Conservation (phyloP, 2,329 filamentous ascomycete genomes). For the Penicillium italicum region DNA sequence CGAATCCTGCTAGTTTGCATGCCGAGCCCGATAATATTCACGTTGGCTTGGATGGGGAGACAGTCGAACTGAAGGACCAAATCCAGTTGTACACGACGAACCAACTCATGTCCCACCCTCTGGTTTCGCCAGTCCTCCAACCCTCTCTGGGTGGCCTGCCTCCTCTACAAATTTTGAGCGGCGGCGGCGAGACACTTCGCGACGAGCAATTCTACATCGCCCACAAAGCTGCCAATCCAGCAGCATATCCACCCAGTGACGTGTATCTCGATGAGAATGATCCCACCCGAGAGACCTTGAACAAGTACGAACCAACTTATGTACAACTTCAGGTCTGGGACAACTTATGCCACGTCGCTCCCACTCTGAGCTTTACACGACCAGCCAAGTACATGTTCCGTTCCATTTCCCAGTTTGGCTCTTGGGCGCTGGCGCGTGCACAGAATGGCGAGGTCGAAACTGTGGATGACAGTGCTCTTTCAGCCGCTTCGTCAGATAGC, state of each 20-base stretch:
- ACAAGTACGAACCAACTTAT: constrained; percentile 74
- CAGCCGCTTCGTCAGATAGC: constrained; percentile 63
- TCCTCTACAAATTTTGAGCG: constrained; percentile 79
- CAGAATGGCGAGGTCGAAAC: constrained; percentile 80
- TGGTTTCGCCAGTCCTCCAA: constrained; percentile 86
- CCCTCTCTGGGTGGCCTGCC: constrained; percentile 85
- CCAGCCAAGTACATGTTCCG: constrained; percentile 96
- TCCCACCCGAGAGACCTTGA: constrained; percentile 51
- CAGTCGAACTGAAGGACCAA: constrained; percentile 77
- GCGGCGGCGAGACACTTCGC: constrained; percentile 81
- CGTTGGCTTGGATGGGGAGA: constrained; percentile 67
- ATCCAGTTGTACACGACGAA: constrained; percentile 89
- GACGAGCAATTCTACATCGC: constrained; percentile 95
- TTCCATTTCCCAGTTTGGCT: constrained; percentile 86
- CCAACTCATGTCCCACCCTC: constrained; percentile 74
- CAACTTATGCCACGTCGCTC: constrained; percentile 85
- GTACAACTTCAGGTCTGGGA: constrained; percentile 97
- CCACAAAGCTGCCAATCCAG: constrained; percentile 86
- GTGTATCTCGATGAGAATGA: constrained; percentile 61
- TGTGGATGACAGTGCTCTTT: constrained; percentile 71
- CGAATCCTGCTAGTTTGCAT: constrained; percentile 16
- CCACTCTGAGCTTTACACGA: constrained; percentile 91
- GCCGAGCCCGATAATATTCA: constrained; percentile 49
- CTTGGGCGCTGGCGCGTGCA: constrained; percentile 81
- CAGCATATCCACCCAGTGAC: constrained; percentile 67